Evolutionary conservation across 371 early-diverging fungal genomes (phyloP), one percentile per base, ranked within the genome.

Genomic region (Sporodiniella umbellata): DNA sequence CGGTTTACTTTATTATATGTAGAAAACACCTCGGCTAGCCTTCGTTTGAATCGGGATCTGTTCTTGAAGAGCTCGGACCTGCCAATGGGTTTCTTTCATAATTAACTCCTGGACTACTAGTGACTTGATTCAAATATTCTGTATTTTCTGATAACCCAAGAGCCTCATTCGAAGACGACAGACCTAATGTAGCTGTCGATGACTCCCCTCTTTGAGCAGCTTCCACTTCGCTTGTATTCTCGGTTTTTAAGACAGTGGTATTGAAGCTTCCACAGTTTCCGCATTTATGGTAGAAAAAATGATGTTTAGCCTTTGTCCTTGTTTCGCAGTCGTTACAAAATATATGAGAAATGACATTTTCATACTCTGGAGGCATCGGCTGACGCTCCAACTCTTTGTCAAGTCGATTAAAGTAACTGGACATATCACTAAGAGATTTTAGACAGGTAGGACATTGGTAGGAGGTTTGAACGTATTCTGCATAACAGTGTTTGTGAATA

Each of bases 391-490:
- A 60, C 60, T 91, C 83, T 1, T 73, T 68, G 56, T 97, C 98
- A 21, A 98, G 86, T 24, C 88, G 85, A 23, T 75, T 66, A 65
- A 94, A 96, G 61, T 93, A 88, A 7, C 69, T 74, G 3, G 79
- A 72, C 86, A 93, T 94, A 60, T 98, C 87, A 33, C 89, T 91
- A 5, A 96, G 68, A 8, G 96, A 92, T 60, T 96, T 95, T 52
- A 86, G 83, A 63, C 99, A 99, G 1, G 95, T 89, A 0, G 99
- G 99, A 60, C 99, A 99, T 54, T 95, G 94, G 61, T 95, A 96
- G 1, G 91, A 89, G 2, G 87, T 86, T 58, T 87, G 84, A 39
- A 93, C 80, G 60, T 94, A 89, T 35, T 87, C 85, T 15, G 84
- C 71, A 57, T 90, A 86, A 53, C 99, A 94, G 52, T 81, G 75